phyloP scores from a whole-genome alignment of 2,329 filamentous ascomycete species.

The Gnomoniopsis sp. region DNA sequence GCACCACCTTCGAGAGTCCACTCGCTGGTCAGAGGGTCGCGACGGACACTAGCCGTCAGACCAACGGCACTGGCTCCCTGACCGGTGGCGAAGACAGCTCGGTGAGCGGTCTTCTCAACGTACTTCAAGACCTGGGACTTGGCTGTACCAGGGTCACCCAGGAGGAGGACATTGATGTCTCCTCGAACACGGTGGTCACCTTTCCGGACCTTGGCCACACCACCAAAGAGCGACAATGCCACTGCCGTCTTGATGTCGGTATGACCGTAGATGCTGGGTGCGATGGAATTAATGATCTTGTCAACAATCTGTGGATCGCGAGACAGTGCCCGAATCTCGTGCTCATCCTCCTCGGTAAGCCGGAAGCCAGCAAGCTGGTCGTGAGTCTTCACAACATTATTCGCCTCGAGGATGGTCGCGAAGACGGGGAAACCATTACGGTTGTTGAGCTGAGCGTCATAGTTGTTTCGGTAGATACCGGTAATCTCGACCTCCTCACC shows the following conservation, averaged over 20 bases:
- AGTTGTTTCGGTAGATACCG: slow-evolving; percentile 96
- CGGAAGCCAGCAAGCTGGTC: slow-evolving; percentile 97
- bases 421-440: slow-evolving; percentile 99
- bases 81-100: slow-evolving; percentile 95
- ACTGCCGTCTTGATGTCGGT: slow-evolving; percentile 96
- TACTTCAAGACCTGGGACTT: slow-evolving; percentile 98
- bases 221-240: slow-evolving; percentile 89
- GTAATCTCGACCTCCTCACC: slow-evolving; percentile 97
- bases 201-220: slow-evolving; percentile 86
- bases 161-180: slow-evolving; percentile 94
- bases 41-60: slow-evolving; percentile 93
- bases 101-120: slow-evolving; percentile 93
- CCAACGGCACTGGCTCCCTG: slow-evolving; percentile 96
- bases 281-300: slow-evolving; percentile 88
- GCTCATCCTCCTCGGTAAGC: slow-evolving; percentile 91
- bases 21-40: slow-evolving; percentile 91
- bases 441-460: slow-evolving; percentile 95
- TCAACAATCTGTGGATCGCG: slow-evolving; percentile 90
- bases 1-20: slow-evolving; percentile 98
- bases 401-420: slow-evolving; percentile 94
- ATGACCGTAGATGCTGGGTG: slow-evolving; percentile 96
- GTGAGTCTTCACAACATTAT: slow-evolving; percentile 94
- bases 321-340: slow-evolving; percentile 80
- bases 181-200: slow-evolving; percentile 89
- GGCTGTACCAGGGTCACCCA: slow-evolving; percentile 95